A percentile compares a stretch with the other conserved stretches of the same genome.
Evolutionary conservation across 306 rosid genomes (phyloP).

Genomic region (Vicia faba): DNA sequence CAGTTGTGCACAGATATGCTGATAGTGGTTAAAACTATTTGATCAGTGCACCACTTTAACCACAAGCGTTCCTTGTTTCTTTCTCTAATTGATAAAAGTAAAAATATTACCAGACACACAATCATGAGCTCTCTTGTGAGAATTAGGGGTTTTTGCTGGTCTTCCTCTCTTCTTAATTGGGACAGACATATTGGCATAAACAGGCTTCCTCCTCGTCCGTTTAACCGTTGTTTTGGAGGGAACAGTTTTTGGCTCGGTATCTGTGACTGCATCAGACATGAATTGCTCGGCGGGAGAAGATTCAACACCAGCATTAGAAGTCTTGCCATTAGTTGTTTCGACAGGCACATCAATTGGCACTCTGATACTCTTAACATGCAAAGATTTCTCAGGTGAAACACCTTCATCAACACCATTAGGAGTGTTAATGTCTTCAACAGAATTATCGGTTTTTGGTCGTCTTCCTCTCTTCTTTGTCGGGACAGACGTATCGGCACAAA

Average conservation of each 20-base stretch:
- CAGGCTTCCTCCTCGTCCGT: slow-evolving; percentile 25
- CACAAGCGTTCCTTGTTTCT: slow-evolving; percentile 7
- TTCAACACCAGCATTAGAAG: slow-evolving; percentile 31
- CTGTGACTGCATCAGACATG: background rate
- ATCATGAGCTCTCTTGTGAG: slow-evolving; percentile 5
- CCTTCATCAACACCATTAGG: slow-evolving; percentile 41
- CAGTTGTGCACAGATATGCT: no score
- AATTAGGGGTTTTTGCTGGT: background rate
- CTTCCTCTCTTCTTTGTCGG: slow-evolving; percentile 40
- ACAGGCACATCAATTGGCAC: slow-evolving; percentile 36
- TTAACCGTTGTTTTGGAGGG: slow-evolving; percentile 7
- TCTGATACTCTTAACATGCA: slow-evolving; percentile 4
- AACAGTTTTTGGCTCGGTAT: background rate
- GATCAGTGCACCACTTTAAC: slow-evolving; percentile 6
- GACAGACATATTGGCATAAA: slow-evolving; percentile 25
- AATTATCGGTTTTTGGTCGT: background rate
- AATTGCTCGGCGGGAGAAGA: slow-evolving; percentile 16
- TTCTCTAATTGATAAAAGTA: background rate
- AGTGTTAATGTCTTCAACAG: slow-evolving; percentile 39
- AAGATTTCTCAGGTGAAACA: slow-evolving; percentile 41
- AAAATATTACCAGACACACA: slow-evolving; percentile 42
- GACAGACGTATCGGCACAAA: slow-evolving; percentile 24
- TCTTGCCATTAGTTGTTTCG: slow-evolving; percentile 33
- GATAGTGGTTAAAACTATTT: background rate
- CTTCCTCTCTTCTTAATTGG: slow-evolving; percentile 40